Conservation (phyloP, 148 eudicot species). For the Camellia lanceoleosa region DNA sequence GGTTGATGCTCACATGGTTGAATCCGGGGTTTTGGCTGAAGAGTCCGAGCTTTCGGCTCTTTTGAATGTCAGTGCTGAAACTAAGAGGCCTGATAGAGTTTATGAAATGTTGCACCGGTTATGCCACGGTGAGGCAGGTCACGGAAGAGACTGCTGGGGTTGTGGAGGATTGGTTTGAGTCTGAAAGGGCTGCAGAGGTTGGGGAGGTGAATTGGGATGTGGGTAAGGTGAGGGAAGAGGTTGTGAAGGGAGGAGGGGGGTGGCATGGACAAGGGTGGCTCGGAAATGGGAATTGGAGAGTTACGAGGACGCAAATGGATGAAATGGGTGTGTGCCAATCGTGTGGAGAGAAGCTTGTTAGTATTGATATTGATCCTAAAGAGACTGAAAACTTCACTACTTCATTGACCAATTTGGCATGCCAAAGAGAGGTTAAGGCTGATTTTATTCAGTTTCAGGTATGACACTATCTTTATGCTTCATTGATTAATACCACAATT, state of each 20-base stretch:
- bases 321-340: constrained; percentile 60
- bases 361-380: constrained; percentile 88
- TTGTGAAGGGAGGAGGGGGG: constrained; percentile 89
- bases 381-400: constrained; percentile 74
- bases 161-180: constrained; percentile 74
- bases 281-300: constrained; percentile 84
- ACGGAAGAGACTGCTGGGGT: constrained; percentile 58
- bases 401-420: constrained; percentile 64
- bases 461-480: constrained; percentile 3
- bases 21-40: constrained; percentile 67
- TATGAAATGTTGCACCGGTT: constrained; percentile 82
- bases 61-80: constrained; percentile 59
- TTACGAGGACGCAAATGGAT: constrained; percentile 60
- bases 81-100: constrained; percentile 51
- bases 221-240: constrained; percentile 62
- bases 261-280: constrained; percentile 99
- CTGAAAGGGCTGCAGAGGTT: constrained; percentile 42
- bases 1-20: constrained; percentile 73
- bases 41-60: constrained; percentile 70
- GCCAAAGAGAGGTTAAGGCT: constrained; percentile 48
- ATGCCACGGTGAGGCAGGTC: constrained; percentile 73
- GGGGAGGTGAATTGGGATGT: constrained; percentile 72
- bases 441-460: constrained; percentile 73
- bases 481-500: neutral
- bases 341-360: constrained; percentile 82